A percentile compares a stretch with the other conserved stretches of the same genome.
These are phyloP conservation scores for Raddia distichophylla DNA, from an alignment of 176 grass and related monocot genomes.

Conservation along the genomic window DNA sequence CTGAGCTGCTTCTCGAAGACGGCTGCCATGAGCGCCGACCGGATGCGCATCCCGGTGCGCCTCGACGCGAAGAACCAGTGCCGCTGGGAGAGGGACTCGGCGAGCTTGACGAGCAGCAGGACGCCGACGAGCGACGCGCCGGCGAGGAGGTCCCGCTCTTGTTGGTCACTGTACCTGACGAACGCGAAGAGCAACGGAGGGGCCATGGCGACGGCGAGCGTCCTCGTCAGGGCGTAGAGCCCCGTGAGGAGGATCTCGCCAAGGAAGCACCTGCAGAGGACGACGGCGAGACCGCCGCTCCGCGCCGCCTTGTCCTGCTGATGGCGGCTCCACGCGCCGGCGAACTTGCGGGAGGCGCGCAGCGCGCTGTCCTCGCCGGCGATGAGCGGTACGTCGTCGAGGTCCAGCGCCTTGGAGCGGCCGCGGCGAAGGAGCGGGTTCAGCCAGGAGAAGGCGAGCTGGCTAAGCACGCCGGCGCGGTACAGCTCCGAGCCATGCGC, in stretches of 20 bases:
- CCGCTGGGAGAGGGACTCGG: conserved; percentile 79
- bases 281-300: conserved; percentile 34
- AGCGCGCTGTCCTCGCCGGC: conserved; percentile 58
- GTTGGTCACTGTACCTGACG: conserved; percentile 57
- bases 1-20: conserved; percentile 84
- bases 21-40: conserved; percentile 72
- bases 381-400: conserved; percentile 72
- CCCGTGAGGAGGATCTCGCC: conserved; percentile 62
- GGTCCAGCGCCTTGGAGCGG: conserved; percentile 62
- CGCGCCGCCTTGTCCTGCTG: conserved; percentile 48
- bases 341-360: conserved; percentile 49
- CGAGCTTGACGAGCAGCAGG: conserved; percentile 64
- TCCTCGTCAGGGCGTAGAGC: conserved; percentile 69
- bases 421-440: conserved; percentile 72
- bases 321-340: conserved; percentile 53
- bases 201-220: conserved; percentile 38
- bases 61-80: conserved; percentile 85
- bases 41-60: conserved; percentile 74
- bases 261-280: conserved; percentile 63
- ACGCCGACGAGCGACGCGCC: conserved; percentile 55
- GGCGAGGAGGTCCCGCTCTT: conserved; percentile 42
- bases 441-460: conserved; percentile 85
- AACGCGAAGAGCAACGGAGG: conserved; percentile 75
- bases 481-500: conserved; percentile 44
- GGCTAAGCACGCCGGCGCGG: conserved; percentile 52